A percentile compares a stretch with the other conserved stretches of the same genome.
These are phyloP conservation scores for Colletotrichum aenigma DNA, from an alignment of 2,329 filamentous ascomycete species.

Conservation along the genomic window DNA sequence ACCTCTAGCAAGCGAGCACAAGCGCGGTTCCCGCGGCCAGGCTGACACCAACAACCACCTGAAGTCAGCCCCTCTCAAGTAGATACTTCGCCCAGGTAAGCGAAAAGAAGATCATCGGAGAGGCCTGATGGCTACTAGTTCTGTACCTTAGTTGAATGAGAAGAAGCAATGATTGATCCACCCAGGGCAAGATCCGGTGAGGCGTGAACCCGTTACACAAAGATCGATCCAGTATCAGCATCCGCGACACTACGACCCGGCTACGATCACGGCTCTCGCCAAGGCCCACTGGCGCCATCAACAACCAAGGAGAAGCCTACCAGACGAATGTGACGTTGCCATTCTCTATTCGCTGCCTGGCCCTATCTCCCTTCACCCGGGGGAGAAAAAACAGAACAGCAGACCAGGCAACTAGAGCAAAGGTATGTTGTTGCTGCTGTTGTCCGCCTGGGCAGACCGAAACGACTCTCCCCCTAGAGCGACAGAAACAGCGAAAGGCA, in stretches of 20 bases:
- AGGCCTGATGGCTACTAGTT: background rate
- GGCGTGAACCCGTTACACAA: background rate
- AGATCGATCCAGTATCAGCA: background rate
- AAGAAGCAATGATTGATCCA: background rate
- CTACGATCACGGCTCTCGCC: background rate
- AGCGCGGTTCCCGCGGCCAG: background rate
- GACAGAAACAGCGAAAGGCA: background rate
- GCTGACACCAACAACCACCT: background rate
- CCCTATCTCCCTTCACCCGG: background rate
- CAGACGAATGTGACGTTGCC: background rate
- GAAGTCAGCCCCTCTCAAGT: background rate
- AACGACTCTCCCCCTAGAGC: background rate
- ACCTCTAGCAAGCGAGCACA: background rate
- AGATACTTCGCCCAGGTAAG: background rate
- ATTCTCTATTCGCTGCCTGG: background rate
- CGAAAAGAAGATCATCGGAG: background rate
- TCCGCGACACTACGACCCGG: background rate
- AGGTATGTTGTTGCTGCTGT: background rate
- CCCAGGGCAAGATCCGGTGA: background rate
- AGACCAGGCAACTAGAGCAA: background rate
- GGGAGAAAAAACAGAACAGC: background rate
- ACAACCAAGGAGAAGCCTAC: background rate
- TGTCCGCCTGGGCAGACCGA: background rate
- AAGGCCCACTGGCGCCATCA: background rate
- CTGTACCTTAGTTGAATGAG: background rate